Evolutionary conservation across 257 asterid genomes (phyloP), one percentile per base, ranked within the genome.

Genomic region (Sherardia arvensis): DNA sequence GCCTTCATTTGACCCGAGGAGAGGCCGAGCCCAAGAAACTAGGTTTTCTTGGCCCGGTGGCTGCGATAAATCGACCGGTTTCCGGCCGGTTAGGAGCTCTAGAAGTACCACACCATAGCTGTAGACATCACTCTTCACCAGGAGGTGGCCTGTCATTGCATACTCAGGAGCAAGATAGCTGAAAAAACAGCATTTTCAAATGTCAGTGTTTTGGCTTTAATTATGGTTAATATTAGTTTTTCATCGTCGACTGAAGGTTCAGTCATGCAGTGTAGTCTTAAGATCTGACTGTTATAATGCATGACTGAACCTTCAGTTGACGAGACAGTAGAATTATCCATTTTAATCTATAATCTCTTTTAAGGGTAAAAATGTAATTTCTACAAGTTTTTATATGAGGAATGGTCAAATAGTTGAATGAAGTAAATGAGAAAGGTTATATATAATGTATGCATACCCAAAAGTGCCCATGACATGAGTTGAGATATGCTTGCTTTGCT

Each of bases 401-500:
- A 15, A 40, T 40, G 49, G 0, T 14, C 49, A 40, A 3, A 3
- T 15, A 43, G 51, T 15, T 43, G 3, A 4, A 21, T 7, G n/a
- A 5, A 10, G 30, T 10, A 34, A n/a, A 51, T 7, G 22, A 68
- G 8, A 25, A 20, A 18, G 7, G 22, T 14, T n/a, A 49, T 20
- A 20, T 49, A n/a, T n/a, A n/a, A n/a, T n/a, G n/a, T n/a, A 7
- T 49, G 26, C 71, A 64, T 78, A 89, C 99, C 99, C 99, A 28
- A 92, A 92, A 70, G 99, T 92, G 47, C 99, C 99, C 97, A 92
- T 92, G 65, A 89, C 96, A 73, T 84, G 99, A 34, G 99, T 92
- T 3, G 97, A 89, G 29, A 92, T 68, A 38, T 89, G 92, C 69
- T 77, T 74, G 77, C 66, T 83, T 71, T 80, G 90, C 73, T 84